Evolutionary conservation across 2,329 filamentous ascomycete genomes (phyloP), one percentile per base, ranked within the genome.

Genomic region (Aspergillus ochraceoroseus): DNA sequence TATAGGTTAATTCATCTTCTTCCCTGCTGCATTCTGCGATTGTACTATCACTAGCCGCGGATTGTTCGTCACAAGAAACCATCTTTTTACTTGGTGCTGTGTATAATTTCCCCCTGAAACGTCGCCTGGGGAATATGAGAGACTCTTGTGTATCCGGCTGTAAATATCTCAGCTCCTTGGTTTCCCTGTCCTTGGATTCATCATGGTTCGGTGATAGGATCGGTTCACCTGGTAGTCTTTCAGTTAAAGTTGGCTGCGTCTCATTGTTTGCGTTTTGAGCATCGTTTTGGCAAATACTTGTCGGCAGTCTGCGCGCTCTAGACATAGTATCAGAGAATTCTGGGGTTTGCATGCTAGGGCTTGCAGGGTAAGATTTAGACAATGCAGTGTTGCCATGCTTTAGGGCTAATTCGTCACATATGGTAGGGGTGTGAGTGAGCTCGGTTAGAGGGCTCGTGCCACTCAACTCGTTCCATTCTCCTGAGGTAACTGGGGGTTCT

Each of bases 51-150:
- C 52, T 62, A 17, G 51, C 52, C 9, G 57, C 52, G 25, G 61
- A 44, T 19, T 57, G 56, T 47, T 63, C 56, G 32, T 57, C 55
- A 59, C 56, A 61, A 33, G 62, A 55, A 9, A 62, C 52, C 11
- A 47, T 38, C 3, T 27, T 33, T 27, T 51, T 50, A 4, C 41
- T 34, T 8, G 41, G 39, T 3, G 44, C 20, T 27, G 36, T 51
- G 37, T 55, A 48, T 7, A 35, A 43, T 11, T 55, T 55, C 22
- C 38, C 52, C 8, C 40, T 45, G 3, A 44, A 38, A 9, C 41
- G 44, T 13, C 42, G 51, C 9, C 37, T 30, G 19, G 46, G 34
- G 7, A 47, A 46, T 15, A 54, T 42, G 14, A 50, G 31, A 5
- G 47, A 49, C 17, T 50, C 48, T 29, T 51, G 50, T 3, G 46